Base-by-base conservation (phyloP, 179 eudicot genomes). In the Carnegiea gigantea region DNA sequence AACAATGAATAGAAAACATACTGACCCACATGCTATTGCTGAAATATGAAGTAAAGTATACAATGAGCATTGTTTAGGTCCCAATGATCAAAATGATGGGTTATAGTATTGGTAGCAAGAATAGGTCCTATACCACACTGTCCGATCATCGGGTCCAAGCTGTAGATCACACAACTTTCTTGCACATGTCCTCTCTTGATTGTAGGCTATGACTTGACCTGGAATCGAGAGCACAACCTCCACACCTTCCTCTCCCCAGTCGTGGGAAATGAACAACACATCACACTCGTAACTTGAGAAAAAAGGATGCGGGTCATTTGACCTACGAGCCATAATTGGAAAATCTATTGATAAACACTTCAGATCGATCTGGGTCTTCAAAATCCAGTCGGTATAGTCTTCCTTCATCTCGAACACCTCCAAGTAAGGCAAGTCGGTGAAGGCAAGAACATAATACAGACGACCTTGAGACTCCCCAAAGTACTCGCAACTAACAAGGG, bases 401-500 rank as follows among this genome's bases (percentile, higher is more conserved):
- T 75, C 80, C 68, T 81, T 82, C 84, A 84, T 78, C 77, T 84
- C 79, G 20, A 81, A 78, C 24, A 84, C 54, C 65, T 84, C 82
- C 24, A 81, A n/a, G 65, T 67, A 78, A 44, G 77, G 62, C 30
- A 78, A 36, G 67, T 78, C 77, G 1, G 80, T 59, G 28, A 76
- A 74, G 57, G 73, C 75, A 14, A 78, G 51, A 12, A 28, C 82
- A 49, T 84, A 84, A 73, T 65, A 46, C 23, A 84, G 57, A 78
- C 30, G 77, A 24, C 84, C 84, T 18, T 23, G 76, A 12, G 82
- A 81, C 67, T 75, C 82, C 23, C 87, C 87, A 75, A 82, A 82
- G 54, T 85, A 85, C 82, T 85, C 84, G 46, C 82, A 85, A 12
- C 87, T 85, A 44, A 57, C 79, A 38, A 85, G 53, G 46, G 87